Evolutionary conservation across 495 filamentous ascomycete species (phyloP), one percentile per base, ranked within the genome.

Genomic region (Penicillium waksmanii): DNA sequence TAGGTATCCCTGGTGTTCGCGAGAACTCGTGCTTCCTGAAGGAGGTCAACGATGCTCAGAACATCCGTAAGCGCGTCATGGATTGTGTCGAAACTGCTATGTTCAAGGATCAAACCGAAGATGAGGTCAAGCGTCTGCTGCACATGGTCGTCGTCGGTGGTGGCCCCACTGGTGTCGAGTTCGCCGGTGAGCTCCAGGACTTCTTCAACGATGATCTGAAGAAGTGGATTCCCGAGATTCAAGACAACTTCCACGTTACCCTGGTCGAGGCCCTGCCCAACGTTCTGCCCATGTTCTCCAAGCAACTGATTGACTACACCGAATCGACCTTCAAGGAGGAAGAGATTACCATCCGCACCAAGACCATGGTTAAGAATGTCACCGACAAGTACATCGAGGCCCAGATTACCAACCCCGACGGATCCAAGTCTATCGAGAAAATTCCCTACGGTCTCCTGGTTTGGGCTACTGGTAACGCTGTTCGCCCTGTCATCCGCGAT

Each of bases 81-180:
- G 96, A 99, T 81, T 98, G 96, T 71, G 90, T 96, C 61, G 95
- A 99, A 80, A 97, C 93, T 12, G 94, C 95, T 43, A 92, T 89
- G 70, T 98, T 99, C 88, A 98, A 97, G 85, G 93, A 93, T 66
- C 96, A 98, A 78, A 82, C 84, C n/a, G 80, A 81, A 8, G 91
- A 96, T 62, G 95, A 99, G 77, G 79, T 93, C 66, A 88, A 96
- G 76, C 93, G 95, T 59, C 87, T 99, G 56, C 81, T 99, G 70
- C 96, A 98, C 82, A 98, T 97, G 94, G 95, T 98, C 59, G 96
- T 99, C 23, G 95, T 99, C 53, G 95, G 95, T 68, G 95, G 95
- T 78, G 95, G 95, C 64, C 95, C 95, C 23, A 98, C 95, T 55
- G 95, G 95, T 78, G 96, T 98, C 51, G 95, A 98, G 74, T 98